These are phyloP conservation scores for Rhynchospora breviuscula DNA, from an alignment of 176 grass and related monocot genomes.

Conservation along the genomic window DNA sequence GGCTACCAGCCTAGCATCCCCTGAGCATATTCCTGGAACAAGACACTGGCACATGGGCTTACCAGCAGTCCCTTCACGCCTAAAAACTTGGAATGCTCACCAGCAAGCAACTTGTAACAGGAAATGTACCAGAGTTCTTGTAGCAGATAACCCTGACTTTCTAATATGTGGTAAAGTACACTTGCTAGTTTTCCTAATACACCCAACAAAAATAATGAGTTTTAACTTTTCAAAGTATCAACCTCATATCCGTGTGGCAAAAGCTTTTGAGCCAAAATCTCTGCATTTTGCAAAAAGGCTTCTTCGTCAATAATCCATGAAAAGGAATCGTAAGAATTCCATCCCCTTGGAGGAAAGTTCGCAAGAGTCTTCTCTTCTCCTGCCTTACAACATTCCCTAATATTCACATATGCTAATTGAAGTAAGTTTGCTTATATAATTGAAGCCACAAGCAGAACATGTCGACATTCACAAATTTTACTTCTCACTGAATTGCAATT, in stretches of 20 bases:
- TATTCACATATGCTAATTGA: neutral
- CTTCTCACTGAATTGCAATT: neutral
- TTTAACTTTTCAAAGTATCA: neutral
- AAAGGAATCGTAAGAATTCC: slow-evolving; percentile 96
- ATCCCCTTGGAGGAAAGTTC: slow-evolving; percentile 59
- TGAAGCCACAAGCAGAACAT: neutral
- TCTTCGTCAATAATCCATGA: slow-evolving; percentile 72
- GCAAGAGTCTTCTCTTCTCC: slow-evolving; percentile 23
- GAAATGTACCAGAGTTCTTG: neutral
- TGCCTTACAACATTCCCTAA: slow-evolving; percentile 28
- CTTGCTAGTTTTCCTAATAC: neutral
- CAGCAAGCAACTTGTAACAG: neutral
- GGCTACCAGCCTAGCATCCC: neutral
- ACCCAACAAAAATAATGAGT: neutral
- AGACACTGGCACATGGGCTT: neutral
- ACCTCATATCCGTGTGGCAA: slow-evolving; percentile 73
- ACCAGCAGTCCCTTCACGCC: neutral
- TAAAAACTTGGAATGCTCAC: neutral
- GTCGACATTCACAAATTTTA: neutral
- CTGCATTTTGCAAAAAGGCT: slow-evolving; percentile 61
- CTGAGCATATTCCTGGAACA: neutral
- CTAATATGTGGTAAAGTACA: neutral
- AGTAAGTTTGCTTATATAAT: neutral
- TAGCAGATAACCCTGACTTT: neutral
- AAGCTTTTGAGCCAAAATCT: slow-evolving; percentile 61